Evolutionary conservation across 306 rosid species (phyloP).

Genomic region (Fragaria vesca): DNA sequence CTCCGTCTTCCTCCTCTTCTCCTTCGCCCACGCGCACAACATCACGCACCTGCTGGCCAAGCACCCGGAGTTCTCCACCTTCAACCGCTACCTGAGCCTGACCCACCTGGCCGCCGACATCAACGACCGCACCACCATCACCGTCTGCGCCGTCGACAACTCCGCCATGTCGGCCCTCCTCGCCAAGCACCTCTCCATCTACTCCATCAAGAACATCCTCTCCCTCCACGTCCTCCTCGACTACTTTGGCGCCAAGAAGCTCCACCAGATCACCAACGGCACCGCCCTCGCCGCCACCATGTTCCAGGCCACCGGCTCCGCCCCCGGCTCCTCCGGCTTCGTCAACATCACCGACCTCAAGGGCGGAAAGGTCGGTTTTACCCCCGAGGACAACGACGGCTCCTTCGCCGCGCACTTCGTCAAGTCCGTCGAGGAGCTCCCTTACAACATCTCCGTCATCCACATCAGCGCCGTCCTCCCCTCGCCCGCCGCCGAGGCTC

Average conservation of each 20-base stretch:
- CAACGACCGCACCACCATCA: constrained; percentile 63
- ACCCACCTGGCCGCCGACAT: constrained; percentile 78
- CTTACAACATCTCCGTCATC: constrained; percentile 75
- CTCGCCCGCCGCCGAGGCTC: constrained; percentile 65
- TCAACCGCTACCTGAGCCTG: constrained; percentile 68
- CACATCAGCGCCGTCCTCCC: constrained; percentile 72
- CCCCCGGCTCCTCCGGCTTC: constrained; percentile 74
- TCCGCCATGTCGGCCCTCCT: constrained; percentile 73
- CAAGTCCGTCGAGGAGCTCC: constrained; percentile 67
- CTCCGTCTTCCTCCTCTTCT: constrained; percentile 14
- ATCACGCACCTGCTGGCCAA: constrained; percentile 55
- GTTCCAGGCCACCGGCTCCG: constrained; percentile 84
- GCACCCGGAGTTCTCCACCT: constrained; percentile 75
- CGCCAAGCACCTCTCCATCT: constrained; percentile 46
- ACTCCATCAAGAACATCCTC: constrained; percentile 76
- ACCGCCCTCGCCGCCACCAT: constrained; percentile 82
- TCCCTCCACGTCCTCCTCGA: constrained; percentile 88
- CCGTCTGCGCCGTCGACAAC: constrained; percentile 84
- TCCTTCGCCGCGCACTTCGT: constrained; percentile 50
- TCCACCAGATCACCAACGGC: constrained; percentile 97
- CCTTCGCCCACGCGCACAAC: constrained; percentile 52
- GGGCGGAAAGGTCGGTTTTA: constrained; percentile 84
- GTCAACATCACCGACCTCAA: constrained; percentile 81
- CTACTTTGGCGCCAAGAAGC: constrained; percentile 89
- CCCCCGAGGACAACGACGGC: constrained; percentile 58